A percentile compares a stretch with the other conserved stretches of the same genome.
Conservation (phyloP, 306 rosid genomes). For the Lagenaria siceraria region DNA sequence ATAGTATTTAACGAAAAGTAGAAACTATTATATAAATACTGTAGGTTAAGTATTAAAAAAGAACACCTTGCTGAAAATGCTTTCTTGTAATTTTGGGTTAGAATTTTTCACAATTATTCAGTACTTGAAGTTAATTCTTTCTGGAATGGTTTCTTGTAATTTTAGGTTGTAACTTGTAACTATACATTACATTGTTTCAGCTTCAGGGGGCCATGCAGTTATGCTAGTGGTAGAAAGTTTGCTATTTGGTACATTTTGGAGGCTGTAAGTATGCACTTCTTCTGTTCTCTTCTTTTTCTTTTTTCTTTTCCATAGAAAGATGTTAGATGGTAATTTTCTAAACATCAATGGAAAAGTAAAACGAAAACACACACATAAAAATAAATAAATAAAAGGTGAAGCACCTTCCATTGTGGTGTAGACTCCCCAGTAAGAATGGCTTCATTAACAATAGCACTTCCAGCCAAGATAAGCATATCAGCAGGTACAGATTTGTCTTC, state of each 20-base stretch:
- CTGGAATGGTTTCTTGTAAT: background rate
- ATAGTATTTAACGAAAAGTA: background rate
- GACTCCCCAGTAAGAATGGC: constrained; percentile 99
- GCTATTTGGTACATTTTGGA: background rate
- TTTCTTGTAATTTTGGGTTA: background rate
- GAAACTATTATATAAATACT: background rate
- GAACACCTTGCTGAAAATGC: too few relatives aligned
- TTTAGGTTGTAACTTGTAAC: background rate
- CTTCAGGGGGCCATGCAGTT: background rate
- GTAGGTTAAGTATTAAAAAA: background rate
- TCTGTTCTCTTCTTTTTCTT: too few relatives aligned
- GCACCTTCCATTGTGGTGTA: constrained; percentile 99
- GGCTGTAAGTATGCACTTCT: too few relatives aligned
- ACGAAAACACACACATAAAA: too few relatives aligned
- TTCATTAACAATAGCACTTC: constrained; percentile 91
- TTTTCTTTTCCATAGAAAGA: too few relatives aligned
- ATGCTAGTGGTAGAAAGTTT: background rate
- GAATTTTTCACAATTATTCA: background rate
- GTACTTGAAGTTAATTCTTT: background rate
- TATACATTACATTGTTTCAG: background rate
- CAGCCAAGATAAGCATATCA: constrained; percentile 96
- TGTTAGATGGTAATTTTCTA: too few relatives aligned
- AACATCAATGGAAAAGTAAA: too few relatives aligned
- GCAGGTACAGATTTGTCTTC: constrained; percentile 98
- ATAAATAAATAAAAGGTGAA: constrained; percentile 29